Evolutionary conservation across 2,329 filamentous ascomycete species (phyloP), one percentile per base, ranked within the genome.

Genomic region (Stachybotrys chartarum): DNA sequence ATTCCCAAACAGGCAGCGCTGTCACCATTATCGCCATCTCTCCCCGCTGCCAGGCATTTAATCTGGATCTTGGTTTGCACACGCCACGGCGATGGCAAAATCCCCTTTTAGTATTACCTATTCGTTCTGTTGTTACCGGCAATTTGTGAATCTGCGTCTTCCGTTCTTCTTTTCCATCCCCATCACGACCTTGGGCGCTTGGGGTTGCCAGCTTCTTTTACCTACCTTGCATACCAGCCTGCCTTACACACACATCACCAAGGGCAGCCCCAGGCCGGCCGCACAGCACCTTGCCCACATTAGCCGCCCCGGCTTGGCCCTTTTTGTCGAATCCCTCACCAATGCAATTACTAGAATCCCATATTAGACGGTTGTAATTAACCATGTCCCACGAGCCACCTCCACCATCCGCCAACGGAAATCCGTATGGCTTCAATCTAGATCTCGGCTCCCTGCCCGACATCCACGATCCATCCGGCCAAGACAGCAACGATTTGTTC

Each of bases 401-500:
- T 61, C 69, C 67, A 49, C 68, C 66, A 58, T 63, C 64, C 60
- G 66, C 65, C 58, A 58, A 54, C 51, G 59, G 62, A 61, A 71
- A 67, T 63, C 64, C 72, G 51, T 73, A 70, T 58, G 65, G 65
- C 61, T 75, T 72, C 61, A 63, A 67, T 57, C 54, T 68, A 54
- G 64, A 68, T 56, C 59, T 68, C 45, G 57, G 61, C 56, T 59
- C 61, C 54, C 59, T 69, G 54, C 58, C 60, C 30, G 66, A 66
- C 57, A 58, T 68, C 52, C 48, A 30, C 55, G 65, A 62, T 55
- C 57, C 55, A 53, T 61, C 61, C 57, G 64, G 63, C 55, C 66
- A 65, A 48, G 65, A 72, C 58, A 61, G 62, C 54, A 63, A 68
- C 59, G 70, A 75, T 59, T 67, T 78, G 52, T 77, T 80, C 71